These are phyloP conservation scores for Cyberlindnera euphorbiiphila DNA, from an alignment of 805 yeast species.

Conservation along the genomic window DNA sequence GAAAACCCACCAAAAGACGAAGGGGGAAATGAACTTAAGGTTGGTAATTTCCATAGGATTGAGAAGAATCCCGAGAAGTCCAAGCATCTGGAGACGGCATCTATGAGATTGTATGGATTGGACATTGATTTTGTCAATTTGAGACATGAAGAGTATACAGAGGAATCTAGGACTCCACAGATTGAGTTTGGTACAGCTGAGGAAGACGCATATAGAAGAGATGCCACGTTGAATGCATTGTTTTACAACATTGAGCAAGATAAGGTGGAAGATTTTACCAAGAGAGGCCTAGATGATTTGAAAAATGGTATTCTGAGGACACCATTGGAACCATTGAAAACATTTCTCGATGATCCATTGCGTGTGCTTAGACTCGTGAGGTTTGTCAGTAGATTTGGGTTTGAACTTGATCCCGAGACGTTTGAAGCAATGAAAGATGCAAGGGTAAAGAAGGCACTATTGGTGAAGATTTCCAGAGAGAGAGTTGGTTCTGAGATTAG, in stretches of 20 bases:
- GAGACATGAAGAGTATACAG: conserved; percentile 81
- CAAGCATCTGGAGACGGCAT: conserved; percentile 95
- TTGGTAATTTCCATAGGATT: conserved; percentile 65
- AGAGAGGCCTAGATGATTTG: conserved; percentile 70
- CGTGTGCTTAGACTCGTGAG: conserved; percentile 82
- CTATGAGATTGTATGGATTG: conserved; percentile 77
- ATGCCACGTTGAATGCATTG: conserved; percentile 90
- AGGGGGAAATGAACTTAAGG: conserved; percentile 31
- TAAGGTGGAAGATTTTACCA: conserved; percentile 81
- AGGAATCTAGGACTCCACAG: conserved; percentile 80
- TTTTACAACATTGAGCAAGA: conserved; percentile 75
- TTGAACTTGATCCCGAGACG: conserved; percentile 56
- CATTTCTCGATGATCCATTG: conserved; percentile 92
- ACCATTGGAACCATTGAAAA: conserved; percentile 79
- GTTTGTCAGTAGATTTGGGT: conserved; percentile 77
- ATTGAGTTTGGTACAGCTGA: conserved; percentile 84
- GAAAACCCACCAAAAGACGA: conserved; percentile 28
- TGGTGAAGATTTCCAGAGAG: conserved; percentile 80
- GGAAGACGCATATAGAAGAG: conserved; percentile 90
- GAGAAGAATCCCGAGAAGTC: conserved; percentile 93
- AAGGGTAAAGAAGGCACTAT: conserved; percentile 54
- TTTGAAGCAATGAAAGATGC: conserved; percentile 57
- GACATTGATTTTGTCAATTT: conserved; percentile 93
- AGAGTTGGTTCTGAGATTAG: conserved; percentile 82
- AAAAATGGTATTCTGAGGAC: conserved; percentile 71